Evolutionary conservation across 257 asterid genomes (phyloP).

Genomic region (Solanum lycopersicoides): DNA sequence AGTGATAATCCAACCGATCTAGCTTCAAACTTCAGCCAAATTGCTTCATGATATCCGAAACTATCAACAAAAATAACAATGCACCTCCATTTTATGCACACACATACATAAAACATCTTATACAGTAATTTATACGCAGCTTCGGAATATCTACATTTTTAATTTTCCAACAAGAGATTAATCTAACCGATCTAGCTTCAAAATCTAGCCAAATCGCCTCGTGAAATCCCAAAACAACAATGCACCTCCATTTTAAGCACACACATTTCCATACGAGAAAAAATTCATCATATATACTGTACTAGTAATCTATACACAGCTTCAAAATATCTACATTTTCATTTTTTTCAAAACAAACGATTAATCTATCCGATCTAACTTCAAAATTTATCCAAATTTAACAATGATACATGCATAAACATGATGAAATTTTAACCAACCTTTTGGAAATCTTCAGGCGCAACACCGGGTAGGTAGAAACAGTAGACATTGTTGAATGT

Average conservation of each 20-base stretch:
- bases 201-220: background rate
- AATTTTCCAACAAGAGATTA: background rate
- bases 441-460: slow-evolving; percentile 75
- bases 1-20: background rate
- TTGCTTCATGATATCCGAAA: background rate
- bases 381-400: background rate
- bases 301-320: background rate
- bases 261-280: background rate
- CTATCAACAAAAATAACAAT: background rate
- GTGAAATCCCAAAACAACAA: background rate
- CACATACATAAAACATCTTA: background rate
- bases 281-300: background rate
- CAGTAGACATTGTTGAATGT: slow-evolving; percentile 31
- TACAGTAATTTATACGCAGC: background rate
- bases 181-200: background rate
- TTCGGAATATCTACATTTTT: background rate
- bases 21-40: background rate
- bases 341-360: background rate
- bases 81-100: background rate
- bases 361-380: background rate
- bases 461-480: slow-evolving; percentile 88
- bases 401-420: background rate
- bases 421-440: background rate
- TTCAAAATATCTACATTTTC: background rate
- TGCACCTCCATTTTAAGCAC: background rate